Conservation (phyloP, 139 green algal species). For the Monoraphidium neglectum region DNA sequence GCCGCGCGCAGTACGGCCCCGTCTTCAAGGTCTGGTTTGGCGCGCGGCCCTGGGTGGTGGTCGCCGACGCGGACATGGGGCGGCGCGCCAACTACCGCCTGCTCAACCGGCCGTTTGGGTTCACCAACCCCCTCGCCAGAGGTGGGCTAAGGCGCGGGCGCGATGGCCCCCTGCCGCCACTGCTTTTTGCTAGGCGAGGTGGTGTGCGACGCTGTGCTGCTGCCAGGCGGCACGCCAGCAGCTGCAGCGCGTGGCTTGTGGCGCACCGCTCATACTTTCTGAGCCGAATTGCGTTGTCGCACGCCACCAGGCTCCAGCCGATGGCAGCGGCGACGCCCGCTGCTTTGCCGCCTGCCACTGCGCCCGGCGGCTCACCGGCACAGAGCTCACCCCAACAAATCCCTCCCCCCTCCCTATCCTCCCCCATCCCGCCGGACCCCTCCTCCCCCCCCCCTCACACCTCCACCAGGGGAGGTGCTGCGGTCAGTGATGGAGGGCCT, state of each 20-base stretch:
- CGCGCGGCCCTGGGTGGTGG: constrained; percentile 1
- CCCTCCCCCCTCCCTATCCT: neutral
- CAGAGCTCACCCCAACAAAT: neutral
- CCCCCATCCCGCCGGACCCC: neutral
- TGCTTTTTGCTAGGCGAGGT: constrained; percentile 7
- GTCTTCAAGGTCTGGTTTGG: constrained; percentile 30
- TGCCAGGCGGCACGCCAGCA: neutral
- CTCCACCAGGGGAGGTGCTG: neutral
- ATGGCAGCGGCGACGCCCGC: neutral
- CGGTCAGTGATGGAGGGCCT: too few relatives aligned
- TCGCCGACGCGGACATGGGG: constrained; percentile 22
- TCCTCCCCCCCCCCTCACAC: neutral
- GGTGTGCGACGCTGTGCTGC: neutral
- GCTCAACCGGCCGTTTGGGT: constrained; percentile 4
- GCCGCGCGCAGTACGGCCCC: constrained; percentile 3
- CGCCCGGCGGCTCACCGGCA: too few relatives aligned
- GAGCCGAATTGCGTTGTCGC: neutral
- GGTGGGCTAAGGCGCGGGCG: neutral
- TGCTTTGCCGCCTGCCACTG: too few relatives aligned
- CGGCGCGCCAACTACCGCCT: constrained; percentile 22
- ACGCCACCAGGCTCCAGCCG: neutral
- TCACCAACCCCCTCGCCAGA: neutral
- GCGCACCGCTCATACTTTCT: neutral
- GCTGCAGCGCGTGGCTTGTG: neutral
- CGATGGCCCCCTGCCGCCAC: too few relatives aligned